phyloP scores from a whole-genome alignment of 495 filamentous ascomycete species.

The Parathielavia appendiculata region DNA sequence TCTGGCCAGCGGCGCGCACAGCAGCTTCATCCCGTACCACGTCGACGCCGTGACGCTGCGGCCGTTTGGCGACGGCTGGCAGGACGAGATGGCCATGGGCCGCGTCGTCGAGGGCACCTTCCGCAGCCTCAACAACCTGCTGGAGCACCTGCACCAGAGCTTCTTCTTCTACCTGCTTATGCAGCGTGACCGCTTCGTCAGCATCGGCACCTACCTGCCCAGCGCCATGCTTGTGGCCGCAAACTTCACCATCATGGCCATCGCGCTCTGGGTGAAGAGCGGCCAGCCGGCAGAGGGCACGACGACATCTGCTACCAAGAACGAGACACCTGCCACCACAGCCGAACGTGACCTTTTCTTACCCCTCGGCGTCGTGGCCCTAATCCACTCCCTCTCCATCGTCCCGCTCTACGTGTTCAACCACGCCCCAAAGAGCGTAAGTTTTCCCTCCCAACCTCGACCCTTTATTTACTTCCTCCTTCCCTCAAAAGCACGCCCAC shows the following conservation, averaged over 20 bases:
- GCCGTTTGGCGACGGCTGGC: slow-evolving; percentile 84
- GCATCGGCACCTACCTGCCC: slow-evolving; percentile 94
- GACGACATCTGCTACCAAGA: slow-evolving; percentile 19
- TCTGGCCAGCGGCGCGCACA: slow-evolving; percentile 85
- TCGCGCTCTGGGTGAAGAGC: slow-evolving; percentile 84
- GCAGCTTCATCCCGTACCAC: slow-evolving; percentile 95
- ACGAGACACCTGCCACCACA: slow-evolving; percentile 17
- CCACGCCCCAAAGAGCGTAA: slow-evolving; percentile 60
- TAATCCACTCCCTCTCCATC: slow-evolving; percentile 70
- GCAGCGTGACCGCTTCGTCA: slow-evolving; percentile 85
- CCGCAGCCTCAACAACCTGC: slow-evolving; percentile 87
- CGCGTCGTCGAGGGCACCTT: slow-evolving; percentile 84
- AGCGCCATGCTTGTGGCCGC: slow-evolving; percentile 93
- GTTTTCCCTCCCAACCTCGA: too few species aligned
- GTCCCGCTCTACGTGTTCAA: slow-evolving; percentile 87
- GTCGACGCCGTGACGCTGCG: slow-evolving; percentile 94
- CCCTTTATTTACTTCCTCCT: too few species aligned
- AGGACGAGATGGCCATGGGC: slow-evolving; percentile 94
- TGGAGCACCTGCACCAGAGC: slow-evolving; percentile 96
- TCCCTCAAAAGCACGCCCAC: neutral
- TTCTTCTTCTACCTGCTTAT: slow-evolving; percentile 99
- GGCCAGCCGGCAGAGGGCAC: slow-evolving; percentile 44
- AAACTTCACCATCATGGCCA: slow-evolving; percentile 93
- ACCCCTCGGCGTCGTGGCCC: slow-evolving; percentile 66
- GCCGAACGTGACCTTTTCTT: slow-evolving; percentile 71